Conservation (phyloP, 139 green algal species). For the Chlamydomonas sp. region DNA sequence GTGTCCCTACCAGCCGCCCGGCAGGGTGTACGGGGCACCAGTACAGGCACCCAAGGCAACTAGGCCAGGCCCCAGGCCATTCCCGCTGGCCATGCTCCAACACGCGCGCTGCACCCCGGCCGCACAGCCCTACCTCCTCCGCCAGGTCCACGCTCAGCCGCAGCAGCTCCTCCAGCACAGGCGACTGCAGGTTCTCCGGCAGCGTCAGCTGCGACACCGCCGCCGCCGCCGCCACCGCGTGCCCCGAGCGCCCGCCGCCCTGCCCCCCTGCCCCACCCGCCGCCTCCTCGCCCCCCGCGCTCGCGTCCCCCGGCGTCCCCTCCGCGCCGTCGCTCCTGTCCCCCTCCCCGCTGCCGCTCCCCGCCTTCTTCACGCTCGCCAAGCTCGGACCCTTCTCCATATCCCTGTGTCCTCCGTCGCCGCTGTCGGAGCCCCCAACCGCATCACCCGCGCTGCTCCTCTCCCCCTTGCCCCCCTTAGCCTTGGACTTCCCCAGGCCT, state of each 20-base stretch:
- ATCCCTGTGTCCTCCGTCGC: no score
- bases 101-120: no score
- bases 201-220: neutral
- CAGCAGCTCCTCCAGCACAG: constrained; percentile 39
- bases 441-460: neutral
- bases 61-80: no score
- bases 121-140: neutral
- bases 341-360: neutral
- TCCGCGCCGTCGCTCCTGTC: neutral
- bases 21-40: no score
- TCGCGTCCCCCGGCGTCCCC: neutral
- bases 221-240: neutral
- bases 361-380: neutral
- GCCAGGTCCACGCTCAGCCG: constrained; percentile 30
- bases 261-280: neutral
- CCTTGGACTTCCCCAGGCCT: neutral
- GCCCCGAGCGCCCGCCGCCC: neutral
- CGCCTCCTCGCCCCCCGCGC: neutral
- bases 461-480: neutral
- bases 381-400: neutral
- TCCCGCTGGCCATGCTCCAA: no score
- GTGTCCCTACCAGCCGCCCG: no score
- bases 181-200: neutral
- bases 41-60: no score
- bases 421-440: neutral